Conservation (phyloP, 495 filamentous ascomycete species). For the Cladorrhinum samala region DNA sequence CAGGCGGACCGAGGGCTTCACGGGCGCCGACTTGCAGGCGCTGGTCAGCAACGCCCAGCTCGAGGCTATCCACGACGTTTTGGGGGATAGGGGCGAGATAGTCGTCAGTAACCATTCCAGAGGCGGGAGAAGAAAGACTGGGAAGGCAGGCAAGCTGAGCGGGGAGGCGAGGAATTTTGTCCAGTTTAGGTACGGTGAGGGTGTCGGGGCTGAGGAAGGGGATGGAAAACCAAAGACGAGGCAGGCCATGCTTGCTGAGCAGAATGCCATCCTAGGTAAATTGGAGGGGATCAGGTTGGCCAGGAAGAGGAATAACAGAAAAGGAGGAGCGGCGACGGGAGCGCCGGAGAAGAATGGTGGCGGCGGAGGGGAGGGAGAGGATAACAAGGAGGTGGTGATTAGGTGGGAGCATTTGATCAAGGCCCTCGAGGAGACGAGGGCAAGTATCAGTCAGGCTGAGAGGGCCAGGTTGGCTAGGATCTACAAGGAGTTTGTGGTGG, state of each 20-base stretch:
- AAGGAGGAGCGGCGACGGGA: too few relatives aligned
- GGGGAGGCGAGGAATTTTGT: slow-evolving; percentile 55
- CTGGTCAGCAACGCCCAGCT: slow-evolving; percentile 94
- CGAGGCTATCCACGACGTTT: slow-evolving; percentile 89
- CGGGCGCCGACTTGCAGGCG: slow-evolving; percentile 90
- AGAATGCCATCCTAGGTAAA: slow-evolving; percentile 66
- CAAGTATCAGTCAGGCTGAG: slow-evolving; percentile 76
- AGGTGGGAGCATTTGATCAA: slow-evolving; percentile 79
- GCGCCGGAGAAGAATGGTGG: slow-evolving; percentile 24
- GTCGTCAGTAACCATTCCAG: not conserved
- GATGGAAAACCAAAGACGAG: slow-evolving; percentile 30
- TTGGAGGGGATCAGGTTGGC: slow-evolving; percentile 65
- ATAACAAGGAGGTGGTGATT: slow-evolving; percentile 62
- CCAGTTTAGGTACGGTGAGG: slow-evolving; percentile 74
- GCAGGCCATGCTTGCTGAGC: slow-evolving; percentile 55
- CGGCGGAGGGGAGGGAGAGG: slow-evolving; percentile 15
- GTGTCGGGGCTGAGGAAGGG: slow-evolving; percentile 39
- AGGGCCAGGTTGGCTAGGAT: slow-evolving; percentile 66
- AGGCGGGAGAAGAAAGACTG: not conserved
- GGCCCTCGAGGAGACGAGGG: slow-evolving; percentile 68
- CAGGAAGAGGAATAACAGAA: slow-evolving; percentile 56
- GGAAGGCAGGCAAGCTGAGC: slow-evolving; percentile 22
- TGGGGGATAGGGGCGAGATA: slow-evolving; percentile 54
- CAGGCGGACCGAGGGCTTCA: slow-evolving; percentile 77
- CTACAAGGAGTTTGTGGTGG: slow-evolving; percentile 86